phyloP scores from a whole-genome alignment of 2,329 filamentous ascomycete genomes.

The Monosporascus sp. region DNA sequence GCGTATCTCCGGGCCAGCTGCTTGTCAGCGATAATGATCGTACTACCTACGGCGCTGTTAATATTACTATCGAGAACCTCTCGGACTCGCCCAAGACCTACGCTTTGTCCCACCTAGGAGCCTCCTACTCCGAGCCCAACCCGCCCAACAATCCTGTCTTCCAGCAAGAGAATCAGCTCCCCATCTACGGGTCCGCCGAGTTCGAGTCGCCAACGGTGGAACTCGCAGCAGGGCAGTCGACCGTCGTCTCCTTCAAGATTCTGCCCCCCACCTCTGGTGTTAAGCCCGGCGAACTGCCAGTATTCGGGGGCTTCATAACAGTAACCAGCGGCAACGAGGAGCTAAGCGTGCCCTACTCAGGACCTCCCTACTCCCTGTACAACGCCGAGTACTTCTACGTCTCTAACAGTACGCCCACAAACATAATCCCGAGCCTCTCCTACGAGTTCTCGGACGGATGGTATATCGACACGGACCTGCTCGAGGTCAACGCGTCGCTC shows the following conservation, averaged over 20 bases:
- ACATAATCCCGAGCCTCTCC: constrained; percentile 3
- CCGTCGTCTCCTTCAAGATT: constrained; percentile 10
- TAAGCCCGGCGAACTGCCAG: constrained; percentile 12
- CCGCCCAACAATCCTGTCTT: constrained; percentile 9
- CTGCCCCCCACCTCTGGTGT: constrained; percentile 10
- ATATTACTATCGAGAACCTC: constrained; percentile 20
- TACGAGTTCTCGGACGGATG: constrained; percentile 6
- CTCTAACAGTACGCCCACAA: constrained; percentile 1
- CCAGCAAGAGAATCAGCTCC: constrained; percentile 11
- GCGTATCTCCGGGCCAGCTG: constrained; percentile 18
- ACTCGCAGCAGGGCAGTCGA: constrained; percentile 11
- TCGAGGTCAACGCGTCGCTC: constrained; percentile 8
- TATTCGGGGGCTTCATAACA: constrained; percentile 20
- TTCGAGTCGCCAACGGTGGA: constrained; percentile 14
- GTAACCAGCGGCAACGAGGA: constrained; percentile 9
- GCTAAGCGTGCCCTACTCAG: constrained; percentile 18
- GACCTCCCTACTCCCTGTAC: constrained; percentile 18
- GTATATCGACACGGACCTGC: constrained; percentile 1
- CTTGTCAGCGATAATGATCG: constrained; percentile 10
- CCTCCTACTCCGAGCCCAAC: constrained; percentile 17
- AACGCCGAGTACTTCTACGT: constrained; percentile 10
- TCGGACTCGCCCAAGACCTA: constrained; percentile 14
- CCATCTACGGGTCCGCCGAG: constrained; percentile 15
- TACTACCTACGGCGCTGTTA: constrained; percentile 9
- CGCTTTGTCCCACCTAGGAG: constrained; percentile 15